Percentiles rank a stretch among this genome's conserved stretches.
Conservation (phyloP, 805 yeast genomes). For the Aciculoconidium aculeatum region DNA sequence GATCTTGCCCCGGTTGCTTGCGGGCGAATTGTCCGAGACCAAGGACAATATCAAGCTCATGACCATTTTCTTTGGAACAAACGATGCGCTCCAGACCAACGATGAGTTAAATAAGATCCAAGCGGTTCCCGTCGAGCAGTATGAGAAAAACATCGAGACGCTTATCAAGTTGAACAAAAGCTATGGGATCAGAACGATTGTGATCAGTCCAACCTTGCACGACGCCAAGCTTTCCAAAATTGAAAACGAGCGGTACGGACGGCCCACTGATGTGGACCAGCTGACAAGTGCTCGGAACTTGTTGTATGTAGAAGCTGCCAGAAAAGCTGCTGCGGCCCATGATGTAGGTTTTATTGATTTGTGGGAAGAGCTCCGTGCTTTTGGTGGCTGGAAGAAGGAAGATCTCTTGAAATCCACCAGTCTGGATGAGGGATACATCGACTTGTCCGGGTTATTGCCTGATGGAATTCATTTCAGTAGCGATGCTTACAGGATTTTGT, state of each 20-base stretch:
- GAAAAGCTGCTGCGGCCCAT: conserved; percentile 38
- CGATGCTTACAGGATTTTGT: too few relatives aligned
- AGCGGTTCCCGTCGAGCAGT: conserved; percentile 48
- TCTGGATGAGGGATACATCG: too few relatives aligned
- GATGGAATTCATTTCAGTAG: too few relatives aligned
- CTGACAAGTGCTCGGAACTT: too few relatives aligned
- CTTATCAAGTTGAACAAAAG: conserved; percentile 37
- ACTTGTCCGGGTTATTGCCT: too few relatives aligned
- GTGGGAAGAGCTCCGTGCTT: conserved; percentile 35
- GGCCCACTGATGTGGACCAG: conserved; percentile 7
- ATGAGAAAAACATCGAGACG: conserved; percentile 38
- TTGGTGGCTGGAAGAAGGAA: conserved; percentile 30
- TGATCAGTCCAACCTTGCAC: conserved; percentile 60
- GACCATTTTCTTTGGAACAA: conserved; percentile 74
- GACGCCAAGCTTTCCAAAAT: conserved; percentile 31
- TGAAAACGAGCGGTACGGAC: too few relatives aligned
- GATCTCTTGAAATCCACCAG: conserved; percentile 22
- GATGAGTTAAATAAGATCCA: conserved; percentile 19
- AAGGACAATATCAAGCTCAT: conserved; percentile 33
- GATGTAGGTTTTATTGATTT: conserved; percentile 56
- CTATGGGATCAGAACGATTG: conserved; percentile 44
- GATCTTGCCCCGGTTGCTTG: conserved; percentile 38
- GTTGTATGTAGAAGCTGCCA: conserved; percentile 53
- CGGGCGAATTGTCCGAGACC: conserved; percentile 25
- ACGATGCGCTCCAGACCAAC: conserved; percentile 42